Base-by-base conservation (phyloP, 495 filamentous ascomycete genomes). In the Aspergillus coremiiformis region DNA sequence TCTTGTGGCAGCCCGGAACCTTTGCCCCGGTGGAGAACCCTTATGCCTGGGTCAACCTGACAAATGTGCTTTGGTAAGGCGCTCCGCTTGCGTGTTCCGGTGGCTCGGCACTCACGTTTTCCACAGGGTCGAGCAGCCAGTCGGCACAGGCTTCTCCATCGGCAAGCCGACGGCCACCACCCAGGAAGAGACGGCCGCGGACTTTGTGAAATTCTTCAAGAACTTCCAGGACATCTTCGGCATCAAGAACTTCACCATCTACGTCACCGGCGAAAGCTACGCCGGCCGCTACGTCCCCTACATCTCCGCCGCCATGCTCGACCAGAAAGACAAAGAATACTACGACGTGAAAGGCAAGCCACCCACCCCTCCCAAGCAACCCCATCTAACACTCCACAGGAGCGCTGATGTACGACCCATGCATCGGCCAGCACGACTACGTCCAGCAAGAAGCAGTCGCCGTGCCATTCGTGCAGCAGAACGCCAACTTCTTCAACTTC, bases 31-130 rank as follows among this genome's bases (percentile, higher is more conserved):
- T 78, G 0, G 65, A 75, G 30, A 87, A 86, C 61, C 74, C 72
- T 12, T 86, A 84, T 66, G 74, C 77, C 2, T 89, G 84, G 83
- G 79, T 81, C 24, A 83, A 83, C 37, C 60, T 86, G 27, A 84
- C 81, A 23, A 84, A 86, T 56, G 72, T 84, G 45, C 66, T 84
- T 3, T 85, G 80, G 80, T 74, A 59, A 50, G 64, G 55, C 32
- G 14, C 0, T 21, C 23, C 6, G 3, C 10, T 42, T 39, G 19
- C 24, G 8, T n/a, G n/a, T n/a, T n/a, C n/a, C n/a, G n/a, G n/a
- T n/a, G n/a, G n/a, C n/a, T n/a, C n/a, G n/a, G n/a, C n/a, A n/a
- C n/a, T n/a, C n/a, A n/a, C n/a, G n/a, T n/a, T n/a, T n/a, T n/a
- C n/a, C n/a, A 2, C 37, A 73, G 72, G 70, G 73, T 78, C 32